Percentiles rank a stretch among this genome's conserved stretches.
These are phyloP conservation scores for Ottelia alismoides DNA, from an alignment of 106 monocot species.

Conservation along the genomic window DNA sequence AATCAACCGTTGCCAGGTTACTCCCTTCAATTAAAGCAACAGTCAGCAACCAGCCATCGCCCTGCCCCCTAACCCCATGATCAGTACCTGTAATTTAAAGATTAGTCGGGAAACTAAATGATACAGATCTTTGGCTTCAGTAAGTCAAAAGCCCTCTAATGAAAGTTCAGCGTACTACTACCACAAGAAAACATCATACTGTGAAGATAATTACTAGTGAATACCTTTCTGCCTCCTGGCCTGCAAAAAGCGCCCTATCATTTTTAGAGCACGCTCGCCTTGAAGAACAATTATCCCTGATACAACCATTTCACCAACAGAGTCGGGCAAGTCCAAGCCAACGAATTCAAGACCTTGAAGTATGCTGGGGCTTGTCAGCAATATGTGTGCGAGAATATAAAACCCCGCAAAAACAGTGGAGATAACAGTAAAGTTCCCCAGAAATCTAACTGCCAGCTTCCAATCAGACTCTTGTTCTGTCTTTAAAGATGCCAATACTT, in stretches of 20 bases:
- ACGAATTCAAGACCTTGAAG: constrained; percentile 40
- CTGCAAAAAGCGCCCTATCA: constrained; percentile 55
- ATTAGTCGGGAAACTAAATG: no score
- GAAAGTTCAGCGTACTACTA: no score
- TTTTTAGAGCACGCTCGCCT: constrained; percentile 28
- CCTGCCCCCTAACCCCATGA: no score
- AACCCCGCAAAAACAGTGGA: constrained; percentile 23
- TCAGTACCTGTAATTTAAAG: no score
- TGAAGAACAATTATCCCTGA: constrained; percentile 42
- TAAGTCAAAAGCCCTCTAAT: no score
- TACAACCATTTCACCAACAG: constrained; percentile 43
- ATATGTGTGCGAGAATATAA: constrained; percentile 47
- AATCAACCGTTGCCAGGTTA: constrained; percentile 23
- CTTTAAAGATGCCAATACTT: constrained; percentile 51
- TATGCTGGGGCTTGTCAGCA: constrained; percentile 14
- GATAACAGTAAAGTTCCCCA: constrained; percentile 48
- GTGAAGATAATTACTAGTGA: no score
- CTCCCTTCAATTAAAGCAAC: constrained; percentile 53
- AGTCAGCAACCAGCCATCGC: constrained; percentile 65
- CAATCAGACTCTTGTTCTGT: constrained; percentile 44
- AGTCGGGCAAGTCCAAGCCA: constrained; percentile 67
- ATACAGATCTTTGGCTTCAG: no score
- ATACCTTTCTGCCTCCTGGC: constrained; percentile 36
- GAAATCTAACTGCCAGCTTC: constrained; percentile 34
- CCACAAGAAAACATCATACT: no score